Percentiles rank a stretch among this genome's conserved stretches.
phyloP scores from a whole-genome alignment of 306 rosid species.

The Quercus wislizeni region DNA sequence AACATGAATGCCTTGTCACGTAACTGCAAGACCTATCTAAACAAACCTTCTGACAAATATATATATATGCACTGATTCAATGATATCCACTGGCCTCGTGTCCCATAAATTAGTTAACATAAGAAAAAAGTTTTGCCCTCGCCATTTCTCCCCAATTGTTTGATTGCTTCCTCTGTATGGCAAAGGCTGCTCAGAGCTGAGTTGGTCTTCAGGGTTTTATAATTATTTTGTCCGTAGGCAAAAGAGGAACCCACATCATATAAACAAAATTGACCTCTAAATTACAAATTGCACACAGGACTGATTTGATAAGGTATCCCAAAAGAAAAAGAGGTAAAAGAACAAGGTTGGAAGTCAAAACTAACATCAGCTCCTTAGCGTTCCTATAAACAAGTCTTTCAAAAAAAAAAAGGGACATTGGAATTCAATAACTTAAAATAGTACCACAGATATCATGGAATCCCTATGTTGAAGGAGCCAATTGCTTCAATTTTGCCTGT shows the following conservation, averaged over 20 bases:
- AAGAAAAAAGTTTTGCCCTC: too few relatives aligned
- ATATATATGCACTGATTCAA: too few relatives aligned
- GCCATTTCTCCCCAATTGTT: too few relatives aligned
- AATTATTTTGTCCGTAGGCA: background rate
- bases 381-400: conserved; percentile 28
- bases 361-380: background rate
- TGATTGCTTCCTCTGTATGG: too few relatives aligned
- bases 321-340: too few relatives aligned
- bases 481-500: conserved; percentile 80
- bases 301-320: background rate
- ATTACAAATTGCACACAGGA: background rate
- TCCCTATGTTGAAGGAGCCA: conserved; percentile 46
- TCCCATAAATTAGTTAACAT: too few relatives aligned
- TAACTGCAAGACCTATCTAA: too few relatives aligned
- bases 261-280: background rate
- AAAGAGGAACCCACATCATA: background rate
- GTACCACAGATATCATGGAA: background rate
- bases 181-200: background rate
- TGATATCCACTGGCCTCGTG: too few relatives aligned
- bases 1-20: too few relatives aligned
- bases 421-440: background rate
- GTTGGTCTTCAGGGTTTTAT: background rate
- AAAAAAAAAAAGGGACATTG: conserved; percentile 2
- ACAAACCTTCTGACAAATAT: too few relatives aligned
- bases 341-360: background rate